Base-by-base conservation (phyloP, 257 asterid species). In the Lycium barbarum region DNA sequence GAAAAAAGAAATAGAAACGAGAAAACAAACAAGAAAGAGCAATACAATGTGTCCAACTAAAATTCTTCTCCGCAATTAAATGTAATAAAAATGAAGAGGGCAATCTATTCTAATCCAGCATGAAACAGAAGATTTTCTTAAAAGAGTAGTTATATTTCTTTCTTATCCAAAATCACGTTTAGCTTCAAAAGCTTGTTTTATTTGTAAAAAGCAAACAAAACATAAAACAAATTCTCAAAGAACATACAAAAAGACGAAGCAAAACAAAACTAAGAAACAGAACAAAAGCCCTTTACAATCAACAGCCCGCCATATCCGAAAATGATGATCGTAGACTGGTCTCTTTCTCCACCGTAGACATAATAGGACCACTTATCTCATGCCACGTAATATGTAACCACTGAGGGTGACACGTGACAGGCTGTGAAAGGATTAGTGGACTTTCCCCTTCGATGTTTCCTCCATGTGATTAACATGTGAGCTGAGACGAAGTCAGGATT, bases 311-410 rank as follows among this genome's bases (percentile, higher is more conserved):
- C 63, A 51, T 49, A 76, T 7, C 47, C 2, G 45, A 51, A 49
- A 20, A 11, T 49, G 81, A 47, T 73, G n/a, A 72, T 43, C 1
- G 9, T 20, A 5, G 58, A 72, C 2, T 74, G 61, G 43, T 74
- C 61, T 12, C 61, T 47, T 4, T n/a, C 45, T 72, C 61, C 61
- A 74, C 55, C 13, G 61, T 74, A 49, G 81, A 49, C 13, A 47
- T 13, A 6, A 12, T 2, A 49, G 82, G 82, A 78, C 82, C 82
- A 53, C 79, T 40, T 70, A 70, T 70, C 14, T 70, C 33, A 70
- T 70, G 55, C 79, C 79, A 70, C 55, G 54, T 38, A 70, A 38
- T 38, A 17, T 3, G 8, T 70, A n/a, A 4, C 14, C 26, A 68
- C 0, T 70, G 20, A 70, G 10, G 15, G 7, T 70, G 79, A 70